Conservation (phyloP, 306 rosid species). For the Hippophae rhamnoides region DNA sequence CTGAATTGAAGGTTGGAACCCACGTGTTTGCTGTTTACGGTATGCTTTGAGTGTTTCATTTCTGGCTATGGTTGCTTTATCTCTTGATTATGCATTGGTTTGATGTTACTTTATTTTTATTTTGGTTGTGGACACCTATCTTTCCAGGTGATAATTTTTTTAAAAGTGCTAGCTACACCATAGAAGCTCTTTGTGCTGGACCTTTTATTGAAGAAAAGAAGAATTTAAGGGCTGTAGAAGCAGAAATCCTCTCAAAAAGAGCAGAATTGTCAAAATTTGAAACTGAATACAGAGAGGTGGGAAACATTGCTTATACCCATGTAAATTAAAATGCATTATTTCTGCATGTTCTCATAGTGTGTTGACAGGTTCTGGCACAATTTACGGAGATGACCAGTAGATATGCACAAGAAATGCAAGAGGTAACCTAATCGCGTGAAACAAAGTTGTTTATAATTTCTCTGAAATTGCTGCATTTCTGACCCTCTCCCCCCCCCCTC, state of each 20-base stretch:
- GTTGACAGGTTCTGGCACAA: conserved; percentile 76
- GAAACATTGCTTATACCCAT: conserved; percentile 15
- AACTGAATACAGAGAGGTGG: conserved; percentile 89
- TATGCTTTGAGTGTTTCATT: conserved; percentile 20
- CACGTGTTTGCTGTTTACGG: conserved; percentile 95
- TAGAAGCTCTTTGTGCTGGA: conserved; percentile 77
- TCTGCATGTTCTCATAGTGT: conserved; percentile 14
- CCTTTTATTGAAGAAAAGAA: conserved; percentile 73
- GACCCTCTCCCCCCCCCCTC: neutral
- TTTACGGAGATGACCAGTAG: conserved; percentile 90
- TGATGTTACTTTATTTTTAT: conserved; percentile 3
- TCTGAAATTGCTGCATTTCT: neutral
- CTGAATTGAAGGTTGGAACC: conserved; percentile 85
- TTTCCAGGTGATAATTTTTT: conserved; percentile 92
- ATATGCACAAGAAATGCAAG: conserved; percentile 92
- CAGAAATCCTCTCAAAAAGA: conserved; percentile 75
- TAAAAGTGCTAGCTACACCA: conserved; percentile 85
- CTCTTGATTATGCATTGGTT: conserved; percentile 12
- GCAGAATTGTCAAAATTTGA: conserved; percentile 92
- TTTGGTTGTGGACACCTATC: conserved; percentile 5
- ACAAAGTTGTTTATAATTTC: neutral
- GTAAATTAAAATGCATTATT: conserved; percentile 4
- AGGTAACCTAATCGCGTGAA: conserved; percentile 36
- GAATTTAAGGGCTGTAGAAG: conserved; percentile 58
- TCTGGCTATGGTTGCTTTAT: conserved; percentile 9